Base-by-base conservation (phyloP, 1,284 basidiomycete genomes). In the Ceratobasidium sp. region DNA sequence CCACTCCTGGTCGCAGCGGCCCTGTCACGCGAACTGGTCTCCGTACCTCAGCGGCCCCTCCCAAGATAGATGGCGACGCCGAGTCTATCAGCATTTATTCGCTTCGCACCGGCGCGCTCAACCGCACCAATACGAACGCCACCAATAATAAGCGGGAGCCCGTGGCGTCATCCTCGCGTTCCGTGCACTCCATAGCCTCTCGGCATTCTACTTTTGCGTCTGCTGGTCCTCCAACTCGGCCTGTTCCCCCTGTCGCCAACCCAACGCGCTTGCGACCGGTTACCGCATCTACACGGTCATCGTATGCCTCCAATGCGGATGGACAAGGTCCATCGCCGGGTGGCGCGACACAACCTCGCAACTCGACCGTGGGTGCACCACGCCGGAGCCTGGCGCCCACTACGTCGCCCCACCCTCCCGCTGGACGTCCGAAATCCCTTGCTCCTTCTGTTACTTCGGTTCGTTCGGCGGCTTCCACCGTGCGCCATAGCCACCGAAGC, bases 31-130 rank as follows among this genome's bases (percentile, higher is more conserved):
- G 81, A 20, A 80, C 80, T 12, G 81, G 80, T 16, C 77, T 80
- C 64, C 81, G 81, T n/a, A 79, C 80, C 6, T 74, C 71, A 18
- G 33, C 65, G 23, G 23, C 80, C 52, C 30, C 64, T 60, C 67
- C 79, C 54, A 67, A 81, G 38, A 77, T 81, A 8, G 85, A 87
- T 38, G 83, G 83, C 30, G 88, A 88, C 27, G 85, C 85, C 23
- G 89, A 89, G 77, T 84, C 86, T 0, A 82, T 84, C 8, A 88
- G 88, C 48, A 85, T 88, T 67, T 86, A 88, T 77, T 92, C 88
- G 14, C 84, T 91, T 76, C 90, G 91, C 23, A 86, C 90, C 12
- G 90, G 88, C 67, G 86, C 92, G 7, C 85, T 91, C 54, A 90
- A 87, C 69, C 88, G 87, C 77, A 73, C 86, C 1, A 84, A 85